A percentile compares a stretch with the other conserved stretches of the same genome.
Evolutionary conservation across 345 rosid genomes (phyloP).

Genomic region (Turritis glabra): DNA sequence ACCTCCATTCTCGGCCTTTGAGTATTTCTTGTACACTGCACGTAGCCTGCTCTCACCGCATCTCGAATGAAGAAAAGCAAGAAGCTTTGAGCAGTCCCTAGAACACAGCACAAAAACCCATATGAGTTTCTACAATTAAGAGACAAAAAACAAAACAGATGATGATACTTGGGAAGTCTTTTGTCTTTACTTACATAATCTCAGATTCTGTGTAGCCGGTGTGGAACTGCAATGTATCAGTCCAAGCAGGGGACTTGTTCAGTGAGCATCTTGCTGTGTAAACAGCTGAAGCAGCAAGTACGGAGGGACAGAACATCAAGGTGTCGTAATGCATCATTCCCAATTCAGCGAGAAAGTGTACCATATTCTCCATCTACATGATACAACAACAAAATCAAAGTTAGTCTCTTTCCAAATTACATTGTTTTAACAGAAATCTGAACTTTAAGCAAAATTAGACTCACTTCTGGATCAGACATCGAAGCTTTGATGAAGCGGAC

Average conservation of each 20-base stretch:
- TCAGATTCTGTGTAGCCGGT: constrained; percentile 68
- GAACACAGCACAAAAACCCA: not conserved
- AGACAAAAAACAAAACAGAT: not conserved
- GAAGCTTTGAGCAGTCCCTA: constrained; percentile 73
- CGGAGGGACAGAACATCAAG: constrained; percentile 51
- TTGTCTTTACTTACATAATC: constrained; percentile 48
- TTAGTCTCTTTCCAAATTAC: constrained; percentile 3
- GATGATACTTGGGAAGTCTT: not conserved
- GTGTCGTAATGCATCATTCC: constrained; percentile 71
- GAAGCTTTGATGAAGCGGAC: constrained; percentile 82
- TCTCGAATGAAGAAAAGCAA: constrained; percentile 53
- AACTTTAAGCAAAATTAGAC: not conserved
- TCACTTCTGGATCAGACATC: constrained; percentile 57
- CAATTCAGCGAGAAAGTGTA: constrained; percentile 68
- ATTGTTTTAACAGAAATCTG: not conserved
- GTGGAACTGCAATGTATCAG: constrained; percentile 63
- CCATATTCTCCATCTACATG: constrained; percentile 75
- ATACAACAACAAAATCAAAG: not conserved
- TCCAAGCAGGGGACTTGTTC: constrained; percentile 68
- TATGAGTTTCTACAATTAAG: not conserved
- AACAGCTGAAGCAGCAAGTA: constrained; percentile 88
- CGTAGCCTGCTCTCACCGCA: constrained; percentile 66
- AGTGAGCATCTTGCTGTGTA: constrained; percentile 85
- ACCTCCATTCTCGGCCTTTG: constrained; percentile 50
- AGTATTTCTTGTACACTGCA: constrained; percentile 65